Conservation (phyloP, 2,329 filamentous ascomycete genomes). For the Diaporthe sp. region DNA sequence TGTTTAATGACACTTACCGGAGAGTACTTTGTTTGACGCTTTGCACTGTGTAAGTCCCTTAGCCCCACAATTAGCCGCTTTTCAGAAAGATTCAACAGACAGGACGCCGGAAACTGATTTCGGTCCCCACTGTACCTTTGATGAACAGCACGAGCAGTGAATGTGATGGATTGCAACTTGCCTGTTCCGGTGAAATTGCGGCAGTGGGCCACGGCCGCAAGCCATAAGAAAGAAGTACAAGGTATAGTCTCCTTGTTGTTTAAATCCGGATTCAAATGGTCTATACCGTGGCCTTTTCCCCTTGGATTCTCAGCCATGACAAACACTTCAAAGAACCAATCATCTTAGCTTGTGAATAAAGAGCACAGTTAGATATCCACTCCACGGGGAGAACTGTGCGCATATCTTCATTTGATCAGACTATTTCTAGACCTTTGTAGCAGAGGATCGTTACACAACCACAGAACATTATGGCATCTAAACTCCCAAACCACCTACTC, state of each 20-base stretch:
- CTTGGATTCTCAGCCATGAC: no score
- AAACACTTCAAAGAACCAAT: neutral
- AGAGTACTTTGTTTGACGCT: no score
- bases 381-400: fast-evolving
- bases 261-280: neutral
- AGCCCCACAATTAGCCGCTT: no score
- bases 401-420: neutral
- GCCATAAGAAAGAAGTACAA: neutral
- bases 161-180: neutral
- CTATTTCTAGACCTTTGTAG: neutral
- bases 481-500: neutral
- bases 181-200: neutral
- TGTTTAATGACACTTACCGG: no score
- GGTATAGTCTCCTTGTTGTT: neutral
- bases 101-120: no score
- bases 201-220: neutral
- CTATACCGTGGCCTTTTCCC: neutral
- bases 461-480: neutral
- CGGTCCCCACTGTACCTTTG: no score
- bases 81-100: no score
- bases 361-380: neutral
- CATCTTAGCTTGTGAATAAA: neutral
- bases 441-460: neutral
- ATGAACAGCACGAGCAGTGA: neutral
- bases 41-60: no score